Percentiles rank a stretch among this genome's conserved stretches.
phyloP scores from a whole-genome alignment of 2,329 filamentous ascomycete species.

The Chaetomiaceae sp. region DNA sequence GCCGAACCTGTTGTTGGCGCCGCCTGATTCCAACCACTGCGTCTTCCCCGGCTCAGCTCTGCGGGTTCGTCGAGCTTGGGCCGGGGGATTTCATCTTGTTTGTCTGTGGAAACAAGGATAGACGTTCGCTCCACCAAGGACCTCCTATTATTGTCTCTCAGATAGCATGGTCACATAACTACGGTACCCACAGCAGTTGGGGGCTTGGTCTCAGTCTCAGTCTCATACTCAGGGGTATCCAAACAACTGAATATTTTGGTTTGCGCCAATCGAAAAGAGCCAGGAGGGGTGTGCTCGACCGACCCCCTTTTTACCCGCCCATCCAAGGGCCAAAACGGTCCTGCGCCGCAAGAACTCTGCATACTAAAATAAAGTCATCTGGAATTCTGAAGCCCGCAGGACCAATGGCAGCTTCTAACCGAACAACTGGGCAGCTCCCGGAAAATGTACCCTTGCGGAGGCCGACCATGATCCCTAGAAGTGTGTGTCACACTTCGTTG shows the following conservation, averaged over 20 bases:
- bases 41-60: too few species aligned
- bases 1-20: slow-evolving; percentile 1
- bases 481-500: background rate
- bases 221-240: background rate
- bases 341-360: slow-evolving; percentile 1
- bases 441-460: too few species aligned
- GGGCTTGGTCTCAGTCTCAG: background rate
- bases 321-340: background rate
- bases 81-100: too few species aligned
- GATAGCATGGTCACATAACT: too few species aligned
- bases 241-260: background rate
- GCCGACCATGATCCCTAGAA: too few species aligned
- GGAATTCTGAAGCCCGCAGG: background rate
- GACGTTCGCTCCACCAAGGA: too few species aligned
- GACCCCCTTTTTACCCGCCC: slow-evolving; percentile 8
- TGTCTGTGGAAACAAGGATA: too few species aligned
- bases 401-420: background rate
- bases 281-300: background rate
- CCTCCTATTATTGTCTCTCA: too few species aligned
- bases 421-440: too few species aligned
- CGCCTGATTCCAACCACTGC: background rate
- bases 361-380: background rate
- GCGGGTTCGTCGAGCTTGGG: too few species aligned
- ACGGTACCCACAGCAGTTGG: background rate
- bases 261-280: background rate